These are phyloP conservation scores for Coniochaeta sp. DNA, from an alignment of 2,329 filamentous ascomycete species.

Conservation along the genomic window DNA sequence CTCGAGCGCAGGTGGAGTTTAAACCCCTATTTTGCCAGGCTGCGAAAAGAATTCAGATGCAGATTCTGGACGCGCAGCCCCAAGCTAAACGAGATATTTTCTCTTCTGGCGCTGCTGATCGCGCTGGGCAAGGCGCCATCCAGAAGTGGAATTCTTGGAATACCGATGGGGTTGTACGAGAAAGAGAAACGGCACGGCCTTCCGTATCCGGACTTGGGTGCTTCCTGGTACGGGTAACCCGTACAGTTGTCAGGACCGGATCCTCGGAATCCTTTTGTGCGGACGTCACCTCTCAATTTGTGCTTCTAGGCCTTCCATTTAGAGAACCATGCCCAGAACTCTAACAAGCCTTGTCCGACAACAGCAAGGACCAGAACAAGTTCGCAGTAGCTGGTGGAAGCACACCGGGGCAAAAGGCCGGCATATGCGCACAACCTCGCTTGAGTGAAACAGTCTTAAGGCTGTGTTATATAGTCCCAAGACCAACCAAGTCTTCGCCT, in stretches of 20 bases:
- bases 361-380: background rate
- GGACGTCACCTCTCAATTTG: background rate
- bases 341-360: background rate
- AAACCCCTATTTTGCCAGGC: background rate
- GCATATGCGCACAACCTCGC: background rate
- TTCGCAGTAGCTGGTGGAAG: background rate
- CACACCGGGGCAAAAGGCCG: background rate
- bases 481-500: background rate
- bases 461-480: background rate
- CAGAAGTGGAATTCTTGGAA: too few species aligned
- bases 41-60: background rate
- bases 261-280: background rate
- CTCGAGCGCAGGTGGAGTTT: background rate
- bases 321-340: background rate
- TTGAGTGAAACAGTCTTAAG: conserved; percentile 1
- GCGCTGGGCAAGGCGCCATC: background rate
- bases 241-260: background rate
- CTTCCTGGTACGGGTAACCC: background rate
- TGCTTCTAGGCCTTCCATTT: background rate
- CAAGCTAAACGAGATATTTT: background rate
- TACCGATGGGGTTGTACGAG: background rate
- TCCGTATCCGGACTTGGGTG: background rate
- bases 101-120: background rate
- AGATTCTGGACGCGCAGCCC: background rate
- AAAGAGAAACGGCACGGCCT: background rate